A percentile compares a stretch with the other conserved stretches of the same genome.
Evolutionary conservation across 148 eudicot genomes (phyloP).

Genomic region (Limonium bicolor): DNA sequence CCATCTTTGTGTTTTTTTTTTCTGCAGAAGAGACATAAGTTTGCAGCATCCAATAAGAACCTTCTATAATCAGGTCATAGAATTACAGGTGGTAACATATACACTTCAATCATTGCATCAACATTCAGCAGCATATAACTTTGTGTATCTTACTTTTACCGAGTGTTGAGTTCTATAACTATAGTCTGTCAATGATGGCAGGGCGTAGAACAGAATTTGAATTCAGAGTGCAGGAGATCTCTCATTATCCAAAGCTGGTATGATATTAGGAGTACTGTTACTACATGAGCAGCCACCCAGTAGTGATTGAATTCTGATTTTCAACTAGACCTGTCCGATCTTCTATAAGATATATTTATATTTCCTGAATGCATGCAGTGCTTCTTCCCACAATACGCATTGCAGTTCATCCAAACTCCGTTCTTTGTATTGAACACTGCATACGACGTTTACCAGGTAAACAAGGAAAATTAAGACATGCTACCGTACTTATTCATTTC

Average conservation of each 20-base stretch:
- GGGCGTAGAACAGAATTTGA: slow-evolving; percentile 56
- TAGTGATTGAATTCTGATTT: no score
- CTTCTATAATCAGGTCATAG: slow-evolving; percentile 30
- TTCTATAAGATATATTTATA: slow-evolving; percentile 1
- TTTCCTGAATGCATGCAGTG: slow-evolving; percentile 40
- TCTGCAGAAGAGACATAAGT: slow-evolving; percentile 55
- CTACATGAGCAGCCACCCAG: no score
- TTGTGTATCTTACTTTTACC: no score
- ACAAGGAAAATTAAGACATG: background rate
- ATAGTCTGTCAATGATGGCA: slow-evolving; percentile 15
- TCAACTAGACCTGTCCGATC: no score
- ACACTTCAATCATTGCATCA: no score
- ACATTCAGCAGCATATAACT: no score
- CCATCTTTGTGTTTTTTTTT: slow-evolving; percentile 6
- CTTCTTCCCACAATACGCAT: slow-evolving; percentile 74
- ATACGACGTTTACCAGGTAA: slow-evolving; percentile 86
- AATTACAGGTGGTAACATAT: slow-evolving; percentile 54
- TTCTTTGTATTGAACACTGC: slow-evolving; percentile 78
- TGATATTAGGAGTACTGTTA: no score
- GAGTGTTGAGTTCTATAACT: no score
- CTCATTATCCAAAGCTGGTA: slow-evolving; percentile 41
- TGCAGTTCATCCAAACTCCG: slow-evolving; percentile 58
- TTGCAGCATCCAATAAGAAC: slow-evolving; percentile 36
- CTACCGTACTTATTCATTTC: background rate
- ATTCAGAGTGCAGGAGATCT: slow-evolving; percentile 44